phyloP scores from a whole-genome alignment of 345 rosid genomes.

The Linum tenue region DNA sequence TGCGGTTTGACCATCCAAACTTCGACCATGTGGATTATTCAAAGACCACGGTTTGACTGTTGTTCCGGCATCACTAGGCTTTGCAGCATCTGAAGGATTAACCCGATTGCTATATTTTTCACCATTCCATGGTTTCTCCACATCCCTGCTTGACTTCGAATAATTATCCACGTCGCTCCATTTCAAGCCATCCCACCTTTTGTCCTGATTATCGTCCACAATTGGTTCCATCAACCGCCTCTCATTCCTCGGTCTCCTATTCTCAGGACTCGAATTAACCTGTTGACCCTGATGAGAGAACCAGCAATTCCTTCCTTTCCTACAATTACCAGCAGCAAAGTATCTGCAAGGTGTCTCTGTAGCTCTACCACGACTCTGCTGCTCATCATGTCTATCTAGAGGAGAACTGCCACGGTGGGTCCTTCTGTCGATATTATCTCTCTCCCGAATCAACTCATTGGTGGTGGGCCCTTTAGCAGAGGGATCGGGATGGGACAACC shows the following conservation, averaged over 20 bases:
- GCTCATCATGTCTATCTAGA: constrained; percentile 35
- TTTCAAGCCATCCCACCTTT: neutral
- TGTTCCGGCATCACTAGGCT: constrained; percentile 21
- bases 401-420: constrained; percentile 23
- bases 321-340: constrained; percentile 75
- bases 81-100: constrained; percentile 24
- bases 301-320: constrained; percentile 73
- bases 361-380: constrained; percentile 25
- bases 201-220: constrained; percentile 11
- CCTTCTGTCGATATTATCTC: constrained; percentile 34
- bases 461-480: constrained; percentile 23
- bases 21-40: constrained; percentile 29
- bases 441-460: constrained; percentile 31
- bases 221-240: constrained; percentile 24
- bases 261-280: constrained; percentile 40
- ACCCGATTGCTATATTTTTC: constrained; percentile 26
- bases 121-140: constrained; percentile 33
- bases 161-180: neutral
- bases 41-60: constrained; percentile 26
- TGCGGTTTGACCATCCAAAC: constrained; percentile 18
- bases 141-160: constrained; percentile 7
- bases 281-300: constrained; percentile 50
- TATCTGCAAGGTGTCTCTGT: constrained; percentile 58
- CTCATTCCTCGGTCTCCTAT: constrained; percentile 35
- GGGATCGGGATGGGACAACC: constrained; percentile 28